Percentiles rank a stretch among this genome's conserved stretches.
phyloP scores from a whole-genome alignment of 2,329 filamentous ascomycete species.

The Penicillium concentricum region DNA sequence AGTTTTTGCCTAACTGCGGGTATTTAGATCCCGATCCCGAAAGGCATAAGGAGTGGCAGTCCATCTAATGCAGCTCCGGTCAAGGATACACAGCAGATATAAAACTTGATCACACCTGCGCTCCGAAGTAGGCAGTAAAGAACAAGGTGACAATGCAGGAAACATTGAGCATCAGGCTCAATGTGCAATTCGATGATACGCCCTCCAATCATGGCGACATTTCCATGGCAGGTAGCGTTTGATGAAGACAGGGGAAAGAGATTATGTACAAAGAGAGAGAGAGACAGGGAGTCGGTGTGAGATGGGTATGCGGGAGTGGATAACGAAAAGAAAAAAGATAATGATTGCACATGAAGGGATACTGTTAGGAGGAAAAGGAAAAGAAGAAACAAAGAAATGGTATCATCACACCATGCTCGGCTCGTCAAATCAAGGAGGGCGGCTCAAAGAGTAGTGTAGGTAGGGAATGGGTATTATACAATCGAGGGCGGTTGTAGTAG shows the following conservation, averaged over 20 bases:
- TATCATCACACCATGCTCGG: conserved; percentile 26
- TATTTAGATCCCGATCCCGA: neutral
- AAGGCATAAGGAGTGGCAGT: no score
- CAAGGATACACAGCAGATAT: neutral
- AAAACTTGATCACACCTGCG: neutral
- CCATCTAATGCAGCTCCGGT: neutral
- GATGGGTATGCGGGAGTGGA: conserved; percentile 13
- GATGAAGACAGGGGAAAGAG: conserved; percentile 9
- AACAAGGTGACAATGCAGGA: neutral
- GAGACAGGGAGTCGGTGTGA: neutral
- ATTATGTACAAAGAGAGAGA: conserved; percentile 31
- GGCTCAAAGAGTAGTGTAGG: conserved; percentile 8
- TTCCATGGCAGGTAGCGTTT: conserved; percentile 14
- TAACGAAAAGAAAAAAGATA: conserved; percentile 7
- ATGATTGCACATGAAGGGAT: conserved; percentile 16
- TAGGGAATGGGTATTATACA: conserved; percentile 26
- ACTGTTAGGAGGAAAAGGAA: neutral
- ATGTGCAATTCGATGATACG: conserved; percentile 22
- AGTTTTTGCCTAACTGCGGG: neutral
- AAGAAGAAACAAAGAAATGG: conserved; percentile 11
- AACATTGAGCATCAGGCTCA: conserved; percentile 3
- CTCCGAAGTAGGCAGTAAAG: neutral
- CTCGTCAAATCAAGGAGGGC: conserved; percentile 21
- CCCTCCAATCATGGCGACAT: conserved; percentile 19
- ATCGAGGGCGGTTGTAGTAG: conserved; percentile 18